Evolutionary conservation across 2,329 filamentous ascomycete species (phyloP).

Genomic region (Penicillium sp.): DNA sequence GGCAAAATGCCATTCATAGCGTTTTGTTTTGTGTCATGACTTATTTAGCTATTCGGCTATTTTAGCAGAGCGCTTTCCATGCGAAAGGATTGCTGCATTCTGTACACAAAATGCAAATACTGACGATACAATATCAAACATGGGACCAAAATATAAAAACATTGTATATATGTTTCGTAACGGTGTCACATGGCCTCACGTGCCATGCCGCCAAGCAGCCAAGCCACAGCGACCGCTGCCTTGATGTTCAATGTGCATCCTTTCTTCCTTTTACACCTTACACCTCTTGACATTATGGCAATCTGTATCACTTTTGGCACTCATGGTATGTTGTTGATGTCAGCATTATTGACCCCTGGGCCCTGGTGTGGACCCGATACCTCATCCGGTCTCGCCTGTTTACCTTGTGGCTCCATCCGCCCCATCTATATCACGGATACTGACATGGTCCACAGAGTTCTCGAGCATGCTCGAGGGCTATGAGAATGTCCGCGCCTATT

Average conservation of each 20-base stretch:
- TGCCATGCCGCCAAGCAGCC: conserved; percentile 27
- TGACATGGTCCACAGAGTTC: conserved; percentile 36
- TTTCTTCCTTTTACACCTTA: conserved; percentile 2
- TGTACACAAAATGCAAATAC: conserved; percentile 14
- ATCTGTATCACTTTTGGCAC: conserved; percentile 43
- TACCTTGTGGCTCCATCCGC: conserved; percentile 9
- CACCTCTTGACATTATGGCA: conserved; percentile 32
- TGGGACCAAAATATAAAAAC: not conserved
- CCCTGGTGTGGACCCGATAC: conserved; percentile 6
- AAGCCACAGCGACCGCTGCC: conserved; percentile 36
- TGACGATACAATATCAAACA: not conserved
- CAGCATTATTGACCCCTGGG: conserved; percentile 3
- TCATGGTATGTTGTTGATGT: conserved; percentile 31
- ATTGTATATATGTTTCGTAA: not conserved
- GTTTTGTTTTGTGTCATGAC: conserved; percentile 9
- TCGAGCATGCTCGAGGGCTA: conserved; percentile 43
- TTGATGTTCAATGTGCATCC: conserved; percentile 15
- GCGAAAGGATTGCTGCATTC: conserved; percentile 4
- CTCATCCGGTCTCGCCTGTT: conserved; percentile 7
- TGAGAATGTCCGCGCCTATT: conserved; percentile 44
- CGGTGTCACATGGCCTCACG: conserved; percentile 20
- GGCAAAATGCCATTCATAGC: conserved; percentile 10
- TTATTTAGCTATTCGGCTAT: conserved; percentile 6
- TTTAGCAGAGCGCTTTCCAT: conserved; percentile 6
- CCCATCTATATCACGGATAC: conserved; percentile 6